phyloP scores from a whole-genome alignment of 2,329 filamentous ascomycete species.

The Colletotrichum sp. region DNA sequence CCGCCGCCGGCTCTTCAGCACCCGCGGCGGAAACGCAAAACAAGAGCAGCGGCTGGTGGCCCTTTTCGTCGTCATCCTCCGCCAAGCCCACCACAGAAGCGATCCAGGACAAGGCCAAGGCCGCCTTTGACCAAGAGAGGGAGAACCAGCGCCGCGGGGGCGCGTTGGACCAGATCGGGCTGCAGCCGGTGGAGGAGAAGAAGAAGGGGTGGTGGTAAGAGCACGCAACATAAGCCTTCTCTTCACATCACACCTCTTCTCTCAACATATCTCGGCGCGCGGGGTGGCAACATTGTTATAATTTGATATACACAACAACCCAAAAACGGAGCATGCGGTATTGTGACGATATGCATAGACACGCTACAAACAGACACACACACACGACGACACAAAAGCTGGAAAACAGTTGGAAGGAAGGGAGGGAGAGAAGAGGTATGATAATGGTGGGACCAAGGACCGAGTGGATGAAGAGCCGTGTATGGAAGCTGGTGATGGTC shows the following conservation, averaged over 20 bases:
- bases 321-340: not conserved
- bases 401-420: not conserved
- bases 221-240: not conserved
- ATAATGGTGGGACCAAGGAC: not conserved
- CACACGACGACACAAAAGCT: not conserved
- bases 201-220: slow-evolving; percentile 54
- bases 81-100: slow-evolving; percentile 32
- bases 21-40: slow-evolving; percentile 3
- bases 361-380: not conserved
- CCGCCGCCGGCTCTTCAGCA: slow-evolving; percentile 25
- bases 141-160: slow-evolving; percentile 57
- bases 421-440: not conserved
- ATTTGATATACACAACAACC: not conserved
- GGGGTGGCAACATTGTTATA: not conserved
- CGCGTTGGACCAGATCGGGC: slow-evolving; percentile 54
- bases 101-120: slow-evolving; percentile 44
- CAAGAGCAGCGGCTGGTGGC: slow-evolving; percentile 34
- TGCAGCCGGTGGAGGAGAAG: slow-evolving; percentile 29
- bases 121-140: slow-evolving; percentile 53
- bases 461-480: not conserved
- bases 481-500: not conserved
- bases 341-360: slow-evolving; percentile 8
- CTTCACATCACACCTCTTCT: not conserved
- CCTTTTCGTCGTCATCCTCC: slow-evolving; percentile 33
- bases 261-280: not conserved